phyloP scores from a whole-genome alignment of 768 basidiomycete genomes.

The Mrakia blollopis region DNA sequence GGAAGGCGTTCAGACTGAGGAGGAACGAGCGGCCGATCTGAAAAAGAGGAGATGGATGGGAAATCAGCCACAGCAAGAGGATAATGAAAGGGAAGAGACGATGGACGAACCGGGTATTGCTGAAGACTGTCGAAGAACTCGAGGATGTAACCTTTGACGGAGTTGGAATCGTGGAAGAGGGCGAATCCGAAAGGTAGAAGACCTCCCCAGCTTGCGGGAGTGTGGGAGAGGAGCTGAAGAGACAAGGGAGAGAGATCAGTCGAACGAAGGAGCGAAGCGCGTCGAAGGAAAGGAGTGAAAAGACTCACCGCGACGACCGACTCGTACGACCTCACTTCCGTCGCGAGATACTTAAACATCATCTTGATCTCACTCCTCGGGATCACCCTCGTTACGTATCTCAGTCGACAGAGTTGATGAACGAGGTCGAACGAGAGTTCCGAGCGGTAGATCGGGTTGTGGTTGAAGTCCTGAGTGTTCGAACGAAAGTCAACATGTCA shows the following conservation, averaged over 20 bases:
- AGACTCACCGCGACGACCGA: constrained; percentile 75
- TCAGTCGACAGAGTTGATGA: constrained; percentile 78
- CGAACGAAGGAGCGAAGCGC: not conserved
- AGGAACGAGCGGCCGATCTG: constrained; percentile 76
- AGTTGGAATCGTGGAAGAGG: constrained; percentile 78
- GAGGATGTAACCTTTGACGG: constrained; percentile 70
- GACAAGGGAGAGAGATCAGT: not conserved
- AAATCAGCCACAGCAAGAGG: not conserved
- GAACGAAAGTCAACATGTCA: constrained; percentile 46
- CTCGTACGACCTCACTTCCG: constrained; percentile 71
- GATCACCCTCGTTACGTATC: constrained; percentile 61
- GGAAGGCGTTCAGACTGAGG: constrained; percentile 78
- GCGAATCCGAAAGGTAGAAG: constrained; percentile 80
- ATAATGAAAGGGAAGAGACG: not conserved
- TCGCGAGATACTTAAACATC: constrained; percentile 69
- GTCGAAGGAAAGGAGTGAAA: constrained; percentile 8
- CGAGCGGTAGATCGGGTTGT: constrained; percentile 40
- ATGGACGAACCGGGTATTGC: constrained; percentile 62
- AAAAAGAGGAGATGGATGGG: constrained; percentile 9
- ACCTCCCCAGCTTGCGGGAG: constrained; percentile 6
- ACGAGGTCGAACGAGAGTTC: constrained; percentile 65
- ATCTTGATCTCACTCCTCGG: constrained; percentile 65
- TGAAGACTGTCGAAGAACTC: constrained; percentile 78
- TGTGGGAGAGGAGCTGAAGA: constrained; percentile 19
- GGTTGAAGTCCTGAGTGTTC: constrained; percentile 21